Evolutionary conservation across 306 rosid genomes (phyloP), one percentile per base, ranked within the genome.

Genomic region (Mimosa pudica): DNA sequence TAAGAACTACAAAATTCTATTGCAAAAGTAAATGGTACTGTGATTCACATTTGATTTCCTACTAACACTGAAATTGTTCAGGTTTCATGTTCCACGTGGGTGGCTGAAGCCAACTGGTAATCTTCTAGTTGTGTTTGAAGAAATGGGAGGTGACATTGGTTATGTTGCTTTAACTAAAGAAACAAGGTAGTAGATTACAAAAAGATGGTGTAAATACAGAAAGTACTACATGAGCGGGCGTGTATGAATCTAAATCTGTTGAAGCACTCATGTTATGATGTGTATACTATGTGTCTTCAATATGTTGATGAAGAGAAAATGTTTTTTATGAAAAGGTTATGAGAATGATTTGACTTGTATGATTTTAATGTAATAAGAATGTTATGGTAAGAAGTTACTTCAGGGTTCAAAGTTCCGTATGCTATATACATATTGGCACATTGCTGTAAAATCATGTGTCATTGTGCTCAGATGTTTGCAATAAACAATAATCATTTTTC

Each of bases 21-120:
- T 51, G 32, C 33, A 49, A 47, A 17, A 66, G 24, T 13, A n/a
- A 66, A 35, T 33, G 51, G 32, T 66, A 64, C 32, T 47, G 38
- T 36, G 20, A 57, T 57, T 57, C 17, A 32, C 11, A 71, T 3
- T 17, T 60, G 70, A 63, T 55, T 47, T 42, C 33, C 71, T 57
- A 16, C 5, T 35, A 16, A 41, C 11, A 20, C 47, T 74, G 65
- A 36, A 36, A 10, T 72, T 66, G 20, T 58, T 73, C 90, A 96
- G 99, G 99, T 96, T 93, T 75, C 99, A 96, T 58, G 89, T 96
- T 82, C 99, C 99, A 24, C 96, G 91, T 6, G 75, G 96, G 1
- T 96, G 99, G 99, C 79, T 96, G 82, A 89, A 83, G 42, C 80
- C 97, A 4, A 85, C 85, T 0, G 96, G 93, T n/a, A 96, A 96